phyloP scores from a whole-genome alignment of 805 yeast genomes.

The Cyberlindnera sargentensis region DNA sequence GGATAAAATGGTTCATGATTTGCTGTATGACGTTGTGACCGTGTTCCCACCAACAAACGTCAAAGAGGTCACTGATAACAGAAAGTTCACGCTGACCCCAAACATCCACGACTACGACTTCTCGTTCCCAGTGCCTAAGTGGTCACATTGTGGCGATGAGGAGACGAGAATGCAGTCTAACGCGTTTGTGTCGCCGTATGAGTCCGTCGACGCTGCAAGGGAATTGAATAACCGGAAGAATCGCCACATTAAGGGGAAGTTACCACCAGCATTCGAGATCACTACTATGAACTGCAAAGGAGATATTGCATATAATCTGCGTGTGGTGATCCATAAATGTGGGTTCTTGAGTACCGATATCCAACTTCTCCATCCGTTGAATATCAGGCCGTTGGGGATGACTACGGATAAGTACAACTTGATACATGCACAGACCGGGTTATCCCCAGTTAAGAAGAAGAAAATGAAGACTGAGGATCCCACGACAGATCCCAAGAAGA shows the following conservation, averaged over 20 bases:
- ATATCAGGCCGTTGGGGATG: neutral
- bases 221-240: neutral
- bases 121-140: constrained; percentile 12
- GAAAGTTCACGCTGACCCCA: constrained; percentile 27
- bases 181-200: constrained; percentile 8
- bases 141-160: constrained; percentile 27
- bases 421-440: too few relatives aligned
- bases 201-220: constrained; percentile 5
- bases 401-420: neutral
- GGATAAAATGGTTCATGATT: constrained; percentile 28
- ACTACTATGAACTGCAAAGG: neutral
- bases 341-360: neutral
- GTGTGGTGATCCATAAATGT: neutral
- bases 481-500: too few relatives aligned
- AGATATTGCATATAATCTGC: neutral
- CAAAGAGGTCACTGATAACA: constrained; percentile 34
- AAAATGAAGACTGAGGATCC: too few relatives aligned
- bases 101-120: constrained; percentile 47
- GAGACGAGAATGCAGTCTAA: constrained; percentile 10
- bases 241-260: neutral
- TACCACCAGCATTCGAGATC: neutral
- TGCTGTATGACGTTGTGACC: constrained; percentile 40
- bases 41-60: constrained; percentile 49
- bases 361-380: neutral
- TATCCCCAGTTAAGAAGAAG: too few relatives aligned